These are phyloP conservation scores for Eutrema heterophyllum DNA, from an alignment of 345 rosid species.

Conservation along the genomic window DNA sequence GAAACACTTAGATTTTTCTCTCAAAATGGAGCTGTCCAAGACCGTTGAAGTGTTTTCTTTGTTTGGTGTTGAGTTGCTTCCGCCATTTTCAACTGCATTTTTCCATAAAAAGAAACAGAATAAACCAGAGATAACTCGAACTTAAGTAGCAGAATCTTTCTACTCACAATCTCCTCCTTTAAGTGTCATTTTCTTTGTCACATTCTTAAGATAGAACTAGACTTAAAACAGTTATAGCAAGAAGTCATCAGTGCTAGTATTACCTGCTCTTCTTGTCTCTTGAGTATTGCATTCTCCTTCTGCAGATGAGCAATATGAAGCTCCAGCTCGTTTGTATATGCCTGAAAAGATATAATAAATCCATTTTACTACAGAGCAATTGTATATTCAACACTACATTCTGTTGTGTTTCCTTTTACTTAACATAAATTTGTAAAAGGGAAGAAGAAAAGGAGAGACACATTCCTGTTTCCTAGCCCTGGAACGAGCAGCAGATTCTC, in stretches of 20 bases:
- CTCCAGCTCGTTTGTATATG: constrained; percentile 59
- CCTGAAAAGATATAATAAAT: constrained; percentile 35
- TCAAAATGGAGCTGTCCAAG: constrained; percentile 79
- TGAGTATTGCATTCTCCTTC: constrained; percentile 62
- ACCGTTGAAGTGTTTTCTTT: constrained; percentile 44
- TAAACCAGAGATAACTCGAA: background rate
- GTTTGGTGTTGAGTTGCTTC: constrained; percentile 42
- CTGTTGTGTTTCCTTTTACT: background rate
- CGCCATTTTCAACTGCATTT: constrained; percentile 38
- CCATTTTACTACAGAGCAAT: background rate
- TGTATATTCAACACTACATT: background rate
- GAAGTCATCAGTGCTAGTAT: too few relatives aligned
- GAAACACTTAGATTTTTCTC: constrained; percentile 5
- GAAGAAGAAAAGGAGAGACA: constrained; percentile 1
- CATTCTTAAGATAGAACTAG: too few relatives aligned
- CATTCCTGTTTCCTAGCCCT: constrained; percentile 75
- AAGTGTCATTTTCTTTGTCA: too few relatives aligned
- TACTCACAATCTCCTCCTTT: background rate
- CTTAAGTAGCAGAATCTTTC: constrained; percentile 1
- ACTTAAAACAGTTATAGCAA: too few relatives aligned
- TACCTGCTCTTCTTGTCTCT: constrained; percentile 55
- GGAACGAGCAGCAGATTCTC: constrained; percentile 85
- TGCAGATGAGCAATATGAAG: constrained; percentile 38
- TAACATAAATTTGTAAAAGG: background rate
- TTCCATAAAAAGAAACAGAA: constrained; percentile 1